A percentile compares a stretch with the other conserved stretches of the same genome.
Conservation (phyloP, 441 rosid genomes). For the Gossypium trilobum region DNA sequence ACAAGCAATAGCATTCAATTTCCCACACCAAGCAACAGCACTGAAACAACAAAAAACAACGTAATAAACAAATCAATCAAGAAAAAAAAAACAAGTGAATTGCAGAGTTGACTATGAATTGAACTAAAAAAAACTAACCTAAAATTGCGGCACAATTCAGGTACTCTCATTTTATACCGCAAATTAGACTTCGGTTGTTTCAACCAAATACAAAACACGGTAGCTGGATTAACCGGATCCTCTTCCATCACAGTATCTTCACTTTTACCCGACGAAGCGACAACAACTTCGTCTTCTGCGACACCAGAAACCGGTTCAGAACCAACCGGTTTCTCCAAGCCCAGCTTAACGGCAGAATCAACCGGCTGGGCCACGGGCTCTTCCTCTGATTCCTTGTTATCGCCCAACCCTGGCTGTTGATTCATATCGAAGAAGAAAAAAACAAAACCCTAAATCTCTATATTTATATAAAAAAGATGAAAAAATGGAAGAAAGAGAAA, state of each 20-base stretch:
- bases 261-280: conserved; percentile 27
- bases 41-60: conserved; percentile 27
- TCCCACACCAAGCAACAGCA: conserved; percentile 99
- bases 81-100: not conserved
- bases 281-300: conserved; percentile 27
- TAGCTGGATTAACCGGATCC: conserved; percentile 67
- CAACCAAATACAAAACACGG: conserved; percentile 75
- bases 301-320: conserved; percentile 5
- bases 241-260: conserved; percentile 79
- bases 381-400: conserved; percentile 32
- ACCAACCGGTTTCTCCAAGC: conserved; percentile 12
- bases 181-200: conserved; percentile 74
- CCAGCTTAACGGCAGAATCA: conserved; percentile 14
- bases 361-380: conserved; percentile 23
- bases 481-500: conserved; percentile 22
- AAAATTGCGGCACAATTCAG: conserved; percentile 80
- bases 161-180: conserved; percentile 78
- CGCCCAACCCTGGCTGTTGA: conserved; percentile 27
- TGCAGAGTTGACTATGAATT: not conserved
- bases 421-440: conserved; percentile 29
- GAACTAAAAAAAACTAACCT: conserved; percentile 34
- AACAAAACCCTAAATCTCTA: conserved; percentile 38
- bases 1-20: conserved; percentile 93
- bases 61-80: not conserved
- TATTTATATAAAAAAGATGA: conserved; percentile 20